Conservation (phyloP, 139 green algal genomes). For the Pseudopediastrum boryanum region DNA sequence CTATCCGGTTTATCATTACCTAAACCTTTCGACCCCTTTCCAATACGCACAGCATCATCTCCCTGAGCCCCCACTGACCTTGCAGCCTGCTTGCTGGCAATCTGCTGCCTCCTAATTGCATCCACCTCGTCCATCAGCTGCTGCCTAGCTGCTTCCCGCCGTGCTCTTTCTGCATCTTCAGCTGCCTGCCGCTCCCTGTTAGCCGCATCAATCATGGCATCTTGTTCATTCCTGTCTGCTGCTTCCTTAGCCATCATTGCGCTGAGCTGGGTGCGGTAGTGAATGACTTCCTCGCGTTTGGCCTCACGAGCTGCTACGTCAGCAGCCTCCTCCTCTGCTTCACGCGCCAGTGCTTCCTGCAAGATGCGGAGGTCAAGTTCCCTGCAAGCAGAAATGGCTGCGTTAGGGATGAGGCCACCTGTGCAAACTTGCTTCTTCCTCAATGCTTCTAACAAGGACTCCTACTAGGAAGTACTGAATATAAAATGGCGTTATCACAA, state of each 20-base stretch:
- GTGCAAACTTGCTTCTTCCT: too few relatives aligned
- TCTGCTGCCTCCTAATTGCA: constrained; percentile 57
- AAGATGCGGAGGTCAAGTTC: constrained; percentile 60
- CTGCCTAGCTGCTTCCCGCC: constrained; percentile 47
- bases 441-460: too few relatives aligned
- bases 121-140: constrained; percentile 61
- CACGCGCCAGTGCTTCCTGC: constrained; percentile 55
- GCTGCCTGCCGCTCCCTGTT: constrained; percentile 46
- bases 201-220: constrained; percentile 52
- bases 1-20: background rate
- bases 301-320: constrained; percentile 46
- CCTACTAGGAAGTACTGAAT: too few relatives aligned
- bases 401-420: too few relatives aligned
- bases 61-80: constrained; percentile 21
- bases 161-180: constrained; percentile 55
- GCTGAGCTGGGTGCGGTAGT: constrained; percentile 58
- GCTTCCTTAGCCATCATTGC: constrained; percentile 59
- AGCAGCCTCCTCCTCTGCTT: constrained; percentile 53
- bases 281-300: constrained; percentile 47
- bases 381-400: too few relatives aligned
- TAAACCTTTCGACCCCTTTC: background rate
- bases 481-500: too few relatives aligned
- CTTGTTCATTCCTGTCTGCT: constrained; percentile 46
- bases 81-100: constrained; percentile 44
- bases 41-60: background rate